Evolutionary conservation across 768 basidiomycete genomes (phyloP).

Genomic region (Phlebiopsis flavidoalba): DNA sequence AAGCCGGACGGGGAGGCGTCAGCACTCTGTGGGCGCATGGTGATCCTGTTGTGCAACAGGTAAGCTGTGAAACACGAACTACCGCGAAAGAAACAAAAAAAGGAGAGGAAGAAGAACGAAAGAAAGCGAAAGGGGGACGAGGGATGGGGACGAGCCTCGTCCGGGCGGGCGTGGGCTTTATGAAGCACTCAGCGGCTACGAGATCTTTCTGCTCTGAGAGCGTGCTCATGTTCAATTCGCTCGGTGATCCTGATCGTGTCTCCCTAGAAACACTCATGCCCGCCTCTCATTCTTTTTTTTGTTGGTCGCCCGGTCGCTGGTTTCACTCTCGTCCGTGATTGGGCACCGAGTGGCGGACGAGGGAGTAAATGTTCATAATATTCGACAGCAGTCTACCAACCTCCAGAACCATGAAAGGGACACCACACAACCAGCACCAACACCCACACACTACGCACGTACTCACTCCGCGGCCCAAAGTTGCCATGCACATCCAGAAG

Average conservation of each 20-base stretch:
- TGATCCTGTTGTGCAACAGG: neutral
- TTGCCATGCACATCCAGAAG: slow-evolving; percentile 88
- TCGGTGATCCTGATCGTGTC: slow-evolving; percentile 9
- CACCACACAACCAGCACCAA: neutral
- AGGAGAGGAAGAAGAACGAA: slow-evolving; percentile 32
- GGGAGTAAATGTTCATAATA: too few species aligned
- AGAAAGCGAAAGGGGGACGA: slow-evolving; percentile 31
- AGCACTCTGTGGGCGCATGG: slow-evolving; percentile 33
- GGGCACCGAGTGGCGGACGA: neutral
- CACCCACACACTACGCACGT: slow-evolving; percentile 5
- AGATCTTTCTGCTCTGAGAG: slow-evolving; percentile 8
- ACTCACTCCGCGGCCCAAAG: slow-evolving; percentile 39
- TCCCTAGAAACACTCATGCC: slow-evolving; percentile 10
- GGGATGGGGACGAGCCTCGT: slow-evolving; percentile 28
- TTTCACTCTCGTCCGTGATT: neutral
- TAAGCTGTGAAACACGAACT: slow-evolving; percentile 18
- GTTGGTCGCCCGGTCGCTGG: neutral
- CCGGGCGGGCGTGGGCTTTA: slow-evolving; percentile 25
- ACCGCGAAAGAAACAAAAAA: slow-evolving; percentile 34
- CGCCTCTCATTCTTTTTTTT: slow-evolving; percentile 1
- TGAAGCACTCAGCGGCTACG: slow-evolving; percentile 25
- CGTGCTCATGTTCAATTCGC: slow-evolving; percentile 7
- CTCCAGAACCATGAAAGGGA: too few species aligned
- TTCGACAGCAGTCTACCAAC: neutral
- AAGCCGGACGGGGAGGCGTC: slow-evolving; percentile 32